phyloP scores from a whole-genome alignment of 805 yeast species.

The Candida mattraensis region DNA sequence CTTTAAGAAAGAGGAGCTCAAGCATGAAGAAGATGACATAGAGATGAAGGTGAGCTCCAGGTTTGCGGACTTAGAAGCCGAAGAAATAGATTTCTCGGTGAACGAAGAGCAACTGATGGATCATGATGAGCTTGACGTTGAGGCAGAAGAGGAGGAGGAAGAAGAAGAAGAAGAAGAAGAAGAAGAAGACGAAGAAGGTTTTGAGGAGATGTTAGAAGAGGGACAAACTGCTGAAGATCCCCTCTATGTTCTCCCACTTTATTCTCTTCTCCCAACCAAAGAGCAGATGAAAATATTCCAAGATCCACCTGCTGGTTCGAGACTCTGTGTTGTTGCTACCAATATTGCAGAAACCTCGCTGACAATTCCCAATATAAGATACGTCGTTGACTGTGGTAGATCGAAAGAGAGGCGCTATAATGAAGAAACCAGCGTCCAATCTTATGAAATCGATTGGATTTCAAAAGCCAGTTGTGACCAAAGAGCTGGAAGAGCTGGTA shows the following conservation, averaged over 20 bases:
- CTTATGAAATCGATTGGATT: conserved; percentile 88
- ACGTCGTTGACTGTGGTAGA: conserved; percentile 94
- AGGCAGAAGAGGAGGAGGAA: conserved; percentile 44
- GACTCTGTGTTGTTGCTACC: conserved; percentile 93
- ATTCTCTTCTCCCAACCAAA: conserved; percentile 88
- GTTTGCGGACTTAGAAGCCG: conserved; percentile 76
- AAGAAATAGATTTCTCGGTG: conserved; percentile 72
- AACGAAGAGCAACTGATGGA: too few relatives aligned
- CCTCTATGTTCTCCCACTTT: conserved; percentile 85
- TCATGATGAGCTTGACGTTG: conserved; percentile 41
- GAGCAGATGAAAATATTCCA: conserved; percentile 94
- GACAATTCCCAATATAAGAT: conserved; percentile 92
- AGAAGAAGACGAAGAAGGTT: conserved; percentile 60
- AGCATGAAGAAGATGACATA: conserved; percentile 34
- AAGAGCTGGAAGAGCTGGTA: conserved; percentile 95
- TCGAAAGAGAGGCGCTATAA: conserved; percentile 84
- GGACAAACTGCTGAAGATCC: conserved; percentile 77
- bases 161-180: conserved; percentile 53
- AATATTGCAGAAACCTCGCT: conserved; percentile 97
- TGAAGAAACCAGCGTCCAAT: conserved; percentile 85
- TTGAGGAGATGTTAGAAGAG: conserved; percentile 69
- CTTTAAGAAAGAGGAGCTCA: conserved; percentile 27
- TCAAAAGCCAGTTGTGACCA: conserved; percentile 96
- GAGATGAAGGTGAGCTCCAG: conserved; percentile 54
- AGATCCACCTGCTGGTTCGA: conserved; percentile 77